Evolutionary conservation across 345 rosid genomes (phyloP), one percentile per base, ranked within the genome.

Genomic region (Psidium guajava): DNA sequence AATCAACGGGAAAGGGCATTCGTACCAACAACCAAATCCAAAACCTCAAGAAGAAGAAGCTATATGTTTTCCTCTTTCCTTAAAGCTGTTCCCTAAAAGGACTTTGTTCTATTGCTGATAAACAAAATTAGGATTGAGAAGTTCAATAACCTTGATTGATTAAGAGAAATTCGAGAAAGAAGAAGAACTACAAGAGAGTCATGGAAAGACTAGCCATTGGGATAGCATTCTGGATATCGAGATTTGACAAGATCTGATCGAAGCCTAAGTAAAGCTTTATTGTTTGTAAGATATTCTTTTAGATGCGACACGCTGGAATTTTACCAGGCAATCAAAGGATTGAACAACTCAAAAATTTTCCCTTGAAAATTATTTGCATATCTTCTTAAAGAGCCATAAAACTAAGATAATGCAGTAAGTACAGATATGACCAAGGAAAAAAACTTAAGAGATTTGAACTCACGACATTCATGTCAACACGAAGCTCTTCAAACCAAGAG

Each of bases 401-500:
- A 54, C 50, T 18, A 44, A 54, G 6, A 47, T 49, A 27, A 21
- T 36, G 14, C 47, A 82, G 61, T 25, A 47, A 11, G 61, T 53
- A 28, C 36, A 64, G 42, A 28, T 64, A 69, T 69, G 77, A 69
- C 42, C 42, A 69, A 69, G 12, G 6, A 64, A 59, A 14, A 15
- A 51, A 64, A 36, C 36, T 36, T 36, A 36, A 84, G 87, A 54
- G 64, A 54, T 49, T 80, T 51, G 20, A 81, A 87, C 96, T 93
- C 90, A 97, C 99, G 87, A 93, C 93, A 90, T 94, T 97, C 98
- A 97, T 95, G 90, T 96, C 99, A n/a, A 93, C 98, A 2, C 92
- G 94, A 51, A 97, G 98, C 91, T 97, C 99, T 90, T 97, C 99
- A 83, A 97, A 96, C 99, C 99, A 97, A n/a, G 98, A 89, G 25